These are phyloP conservation scores for Nitzschia sp. DNA, from an alignment of 108 stramenopile species.

Conservation along the genomic window DNA sequence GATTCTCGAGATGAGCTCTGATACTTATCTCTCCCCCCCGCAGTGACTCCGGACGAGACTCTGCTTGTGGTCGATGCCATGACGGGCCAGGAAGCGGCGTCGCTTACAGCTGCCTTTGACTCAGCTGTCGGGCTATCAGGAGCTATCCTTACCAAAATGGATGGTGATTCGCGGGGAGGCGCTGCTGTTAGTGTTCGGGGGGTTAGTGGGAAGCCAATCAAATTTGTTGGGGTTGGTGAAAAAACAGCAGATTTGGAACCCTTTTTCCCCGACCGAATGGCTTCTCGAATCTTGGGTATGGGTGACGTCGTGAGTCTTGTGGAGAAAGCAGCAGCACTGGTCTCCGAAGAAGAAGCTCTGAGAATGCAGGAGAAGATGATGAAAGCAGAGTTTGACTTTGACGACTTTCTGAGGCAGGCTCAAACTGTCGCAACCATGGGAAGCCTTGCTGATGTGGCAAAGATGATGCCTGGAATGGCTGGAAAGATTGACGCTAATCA, in stretches of 20 bases:
- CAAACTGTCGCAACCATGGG: conserved; percentile 88
- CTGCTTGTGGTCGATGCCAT: conserved; percentile 97
- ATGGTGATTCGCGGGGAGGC: conserved; percentile 95
- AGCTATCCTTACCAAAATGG: conserved; percentile 92
- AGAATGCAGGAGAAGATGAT: conserved; percentile 87
- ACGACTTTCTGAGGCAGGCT: conserved; percentile 90
- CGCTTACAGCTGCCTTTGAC: conserved; percentile 92
- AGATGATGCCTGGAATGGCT: conserved; percentile 95
- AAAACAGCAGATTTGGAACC: conserved; percentile 89
- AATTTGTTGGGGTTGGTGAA: conserved; percentile 96
- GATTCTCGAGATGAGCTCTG: neutral
- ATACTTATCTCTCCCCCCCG: neutral
- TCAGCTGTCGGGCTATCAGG: conserved; percentile 92
- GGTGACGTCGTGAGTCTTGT: conserved; percentile 95
- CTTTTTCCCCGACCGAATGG: conserved; percentile 97
- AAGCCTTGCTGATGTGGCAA: conserved; percentile 86
- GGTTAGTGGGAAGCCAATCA: conserved; percentile 94
- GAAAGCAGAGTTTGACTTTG: conserved; percentile 91
- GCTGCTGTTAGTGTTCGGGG: conserved; percentile 92
- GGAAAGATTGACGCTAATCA: conserved; percentile 66
- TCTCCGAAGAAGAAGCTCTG: conserved; percentile 84
- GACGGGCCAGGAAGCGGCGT: conserved; percentile 97
- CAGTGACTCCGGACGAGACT: conserved; percentile 88
- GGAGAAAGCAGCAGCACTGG: conserved; percentile 92
- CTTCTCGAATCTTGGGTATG: conserved; percentile 94